These are phyloP conservation scores for Mayamaea pseudoterrestris DNA, from an alignment of 108 stramenopile species.

Conservation along the genomic window DNA sequence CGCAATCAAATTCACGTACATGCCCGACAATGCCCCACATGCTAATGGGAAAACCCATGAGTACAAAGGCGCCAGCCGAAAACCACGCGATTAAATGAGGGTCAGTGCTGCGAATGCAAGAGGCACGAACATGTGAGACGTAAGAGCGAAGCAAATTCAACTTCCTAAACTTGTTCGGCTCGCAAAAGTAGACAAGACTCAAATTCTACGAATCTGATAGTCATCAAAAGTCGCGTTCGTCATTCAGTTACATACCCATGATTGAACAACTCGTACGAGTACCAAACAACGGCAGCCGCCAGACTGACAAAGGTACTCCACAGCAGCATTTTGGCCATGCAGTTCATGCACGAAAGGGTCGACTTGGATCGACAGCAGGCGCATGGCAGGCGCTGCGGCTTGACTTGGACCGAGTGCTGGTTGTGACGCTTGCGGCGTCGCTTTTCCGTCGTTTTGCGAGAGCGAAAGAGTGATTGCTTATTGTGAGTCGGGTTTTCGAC, in stretches of 20 bases:
- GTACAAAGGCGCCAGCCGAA: constrained; percentile 78
- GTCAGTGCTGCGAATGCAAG: constrained; percentile 33
- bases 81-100: constrained; percentile 86
- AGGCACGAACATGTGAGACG: neutral
- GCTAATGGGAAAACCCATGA: constrained; percentile 80
- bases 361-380: neutral
- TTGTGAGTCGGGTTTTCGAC: neutral
- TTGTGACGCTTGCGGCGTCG: neutral
- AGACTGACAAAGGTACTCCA: constrained; percentile 49
- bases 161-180: neutral
- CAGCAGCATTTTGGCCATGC: constrained; percentile 49
- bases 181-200: neutral
- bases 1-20: no score
- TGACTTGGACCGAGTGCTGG: neutral
- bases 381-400: neutral
- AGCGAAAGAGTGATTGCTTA: neutral
- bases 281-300: constrained; percentile 56
- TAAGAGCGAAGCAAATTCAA: neutral
- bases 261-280: constrained; percentile 68
- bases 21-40: constrained; percentile 76
- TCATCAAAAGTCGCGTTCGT: neutral
- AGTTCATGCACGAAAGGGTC: constrained; percentile 60
- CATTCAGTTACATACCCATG: constrained; percentile 52
- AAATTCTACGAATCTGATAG: neutral
- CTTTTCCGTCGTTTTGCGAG: neutral